phyloP scores from a whole-genome alignment of 495 filamentous ascomycete species.

The Penicillium lagena region DNA sequence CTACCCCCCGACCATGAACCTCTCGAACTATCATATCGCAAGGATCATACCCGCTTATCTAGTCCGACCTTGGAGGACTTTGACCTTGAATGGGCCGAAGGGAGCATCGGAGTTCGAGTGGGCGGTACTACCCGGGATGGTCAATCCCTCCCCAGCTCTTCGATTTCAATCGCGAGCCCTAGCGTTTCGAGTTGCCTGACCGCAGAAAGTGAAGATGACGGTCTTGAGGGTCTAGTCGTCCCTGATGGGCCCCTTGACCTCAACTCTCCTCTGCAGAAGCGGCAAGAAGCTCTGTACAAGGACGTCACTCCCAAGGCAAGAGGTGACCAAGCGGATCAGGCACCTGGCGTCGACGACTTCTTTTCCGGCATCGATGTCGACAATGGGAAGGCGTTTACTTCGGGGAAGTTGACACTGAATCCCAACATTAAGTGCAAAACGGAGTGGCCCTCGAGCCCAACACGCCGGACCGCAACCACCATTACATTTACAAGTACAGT shows the following conservation, averaged over 20 bases:
- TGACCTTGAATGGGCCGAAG: conserved; percentile 82
- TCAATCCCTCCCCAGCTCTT: conserved; percentile 73
- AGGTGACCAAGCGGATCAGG: conserved; percentile 22
- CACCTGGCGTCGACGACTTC: conserved; percentile 63
- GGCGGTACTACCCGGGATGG: conserved; percentile 75
- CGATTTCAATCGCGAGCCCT: conserved; percentile 81
- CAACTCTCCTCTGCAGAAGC: conserved; percentile 63
- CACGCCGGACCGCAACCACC: conserved; percentile 70
- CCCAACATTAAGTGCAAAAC: conserved; percentile 87
- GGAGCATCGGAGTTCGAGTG: conserved; percentile 80
- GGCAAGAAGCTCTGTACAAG: conserved; percentile 43
- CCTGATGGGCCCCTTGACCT: conserved; percentile 80
- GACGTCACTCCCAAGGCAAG: conserved; percentile 20
- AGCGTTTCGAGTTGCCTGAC: conserved; percentile 87
- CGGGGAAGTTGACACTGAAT: conserved; percentile 77
- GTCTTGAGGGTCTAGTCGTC: conserved; percentile 73
- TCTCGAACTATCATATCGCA: conserved; percentile 53
- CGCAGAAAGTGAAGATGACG: conserved; percentile 90
- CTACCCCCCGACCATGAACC: conserved; percentile 53
- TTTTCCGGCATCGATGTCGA: conserved; percentile 84
- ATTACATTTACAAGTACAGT: conserved; percentile 78
- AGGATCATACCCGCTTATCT: conserved; percentile 52
- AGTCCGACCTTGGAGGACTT: conserved; percentile 65
- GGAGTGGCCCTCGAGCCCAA: conserved; percentile 57
- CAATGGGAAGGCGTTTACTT: conserved; percentile 71